Base-by-base conservation (phyloP, 805 yeast species). In the Candida gorgasii region DNA sequence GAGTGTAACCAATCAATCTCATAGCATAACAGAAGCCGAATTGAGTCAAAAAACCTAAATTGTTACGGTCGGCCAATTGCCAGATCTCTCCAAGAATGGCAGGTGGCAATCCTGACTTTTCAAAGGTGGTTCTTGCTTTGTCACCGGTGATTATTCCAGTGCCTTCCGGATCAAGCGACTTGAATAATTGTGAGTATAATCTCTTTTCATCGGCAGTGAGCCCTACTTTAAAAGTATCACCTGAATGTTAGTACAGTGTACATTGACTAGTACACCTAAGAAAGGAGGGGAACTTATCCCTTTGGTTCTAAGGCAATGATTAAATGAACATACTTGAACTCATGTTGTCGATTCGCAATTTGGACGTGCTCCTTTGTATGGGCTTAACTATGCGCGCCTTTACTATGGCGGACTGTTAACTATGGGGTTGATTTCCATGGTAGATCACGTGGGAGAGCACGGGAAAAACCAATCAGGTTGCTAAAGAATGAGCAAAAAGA, bases 1-100 rank as follows among this genome's bases (percentile, higher is more conserved):
- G 98, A 34, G 87, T 82, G 58, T 88, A 86, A 19, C 95, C 96
- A 55, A 93, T 86, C 51, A 89, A 70, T 60, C 99, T 79, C 80
- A 93, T 76, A 15, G 97, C 96, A 40, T 81, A 76, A 48, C 86
- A 79, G 63, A 93, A 93, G 18, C 90, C 92, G 43, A 76, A 73
- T 57, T 83, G 87, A 52, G 84, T 84, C 49, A 93, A 72, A 56
- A 83, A 86, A 0, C 99, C 99, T 49, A 81, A 75, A 66, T 89
- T 89, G 45, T 80, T 82, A n/a, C 79, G 76, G 65, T 93, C 99
- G n/a, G 96, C 89, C 26, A 86, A 61, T 61, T 86, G 90, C 99
- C 99, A 93, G 49, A 93, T 83, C 63, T 89, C 93, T 8, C 97
- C 96, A 26, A 93, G 72, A 22, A 78, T 67, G 13, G 82, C 72